Conservation (phyloP, 352 stramenopile species). For the Globisporangium camurandrum region DNA sequence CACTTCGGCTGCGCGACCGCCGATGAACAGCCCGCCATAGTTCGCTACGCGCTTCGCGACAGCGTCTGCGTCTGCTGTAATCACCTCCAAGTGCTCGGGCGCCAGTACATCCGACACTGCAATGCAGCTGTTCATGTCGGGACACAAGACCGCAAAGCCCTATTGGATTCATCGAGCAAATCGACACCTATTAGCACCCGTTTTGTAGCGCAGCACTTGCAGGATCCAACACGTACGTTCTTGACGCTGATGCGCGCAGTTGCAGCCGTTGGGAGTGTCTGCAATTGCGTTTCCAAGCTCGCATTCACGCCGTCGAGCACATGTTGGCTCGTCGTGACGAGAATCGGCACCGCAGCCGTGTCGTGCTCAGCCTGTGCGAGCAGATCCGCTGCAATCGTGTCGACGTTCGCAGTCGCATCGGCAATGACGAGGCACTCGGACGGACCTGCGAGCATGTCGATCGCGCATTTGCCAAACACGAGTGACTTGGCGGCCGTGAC, state of each 20-base stretch:
- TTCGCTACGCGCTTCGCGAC: conserved; percentile 76
- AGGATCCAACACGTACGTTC: conserved; percentile 23
- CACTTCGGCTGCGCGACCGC: conserved; percentile 89
- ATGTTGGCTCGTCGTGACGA: conserved; percentile 86
- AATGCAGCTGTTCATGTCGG: conserved; percentile 63
- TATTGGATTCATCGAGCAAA: conserved; percentile 6
- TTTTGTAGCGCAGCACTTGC: background rate
- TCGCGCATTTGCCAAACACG: conserved; percentile 95
- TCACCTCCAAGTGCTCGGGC: conserved; percentile 84
- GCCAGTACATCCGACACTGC: conserved; percentile 84
- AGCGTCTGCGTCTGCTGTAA: conserved; percentile 86
- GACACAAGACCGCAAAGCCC: conserved; percentile 75
- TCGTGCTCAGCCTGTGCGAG: conserved; percentile 94
- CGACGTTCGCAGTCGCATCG: conserved; percentile 80
- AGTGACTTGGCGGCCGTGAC: conserved; percentile 98
- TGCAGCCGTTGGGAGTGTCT: conserved; percentile 52
- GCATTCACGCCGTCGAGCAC: conserved; percentile 90
- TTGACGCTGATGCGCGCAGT: conserved; percentile 59
- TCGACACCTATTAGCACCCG: background rate
- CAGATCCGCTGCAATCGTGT: conserved; percentile 70
- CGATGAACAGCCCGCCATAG: conserved; percentile 93
- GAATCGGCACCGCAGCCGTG: conserved; percentile 94
- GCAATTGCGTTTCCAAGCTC: conserved; percentile 67
- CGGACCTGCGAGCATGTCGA: conserved; percentile 98
- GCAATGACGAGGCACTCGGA: conserved; percentile 98